A percentile compares a stretch with the other conserved stretches of the same genome.
Evolutionary conservation across 2,329 filamentous ascomycete species (phyloP).

Genomic region (Seiridium unicorne): DNA sequence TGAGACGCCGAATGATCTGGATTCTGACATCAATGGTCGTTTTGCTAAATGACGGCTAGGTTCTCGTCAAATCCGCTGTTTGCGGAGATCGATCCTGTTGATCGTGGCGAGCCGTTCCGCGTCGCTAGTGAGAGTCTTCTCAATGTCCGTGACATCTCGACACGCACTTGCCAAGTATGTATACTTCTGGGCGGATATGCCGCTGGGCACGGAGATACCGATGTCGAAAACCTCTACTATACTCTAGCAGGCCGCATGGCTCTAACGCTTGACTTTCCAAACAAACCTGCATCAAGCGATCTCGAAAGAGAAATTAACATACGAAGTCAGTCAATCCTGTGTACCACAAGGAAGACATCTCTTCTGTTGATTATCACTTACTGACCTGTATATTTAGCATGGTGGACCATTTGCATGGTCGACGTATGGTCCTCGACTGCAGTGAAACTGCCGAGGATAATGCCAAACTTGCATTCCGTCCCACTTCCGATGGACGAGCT

Average conservation of each 20-base stretch:
- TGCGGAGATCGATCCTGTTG: conserved; percentile 17
- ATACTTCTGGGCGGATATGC: conserved; percentile 33
- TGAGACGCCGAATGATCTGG: background rate
- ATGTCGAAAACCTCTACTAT: conserved; percentile 36
- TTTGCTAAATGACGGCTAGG: conserved; percentile 7
- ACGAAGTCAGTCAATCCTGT: conserved; percentile 18
- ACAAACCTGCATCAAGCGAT: conserved; percentile 20
- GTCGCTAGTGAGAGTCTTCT: conserved; percentile 22
- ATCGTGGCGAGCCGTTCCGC: conserved; percentile 18
- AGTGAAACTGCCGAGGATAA: conserved; percentile 30
- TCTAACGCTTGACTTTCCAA: conserved; percentile 32
- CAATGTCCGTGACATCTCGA: conserved; percentile 32
- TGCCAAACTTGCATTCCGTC: conserved; percentile 21
- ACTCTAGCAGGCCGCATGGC: conserved; percentile 34
- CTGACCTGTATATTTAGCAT: conserved; percentile 19
- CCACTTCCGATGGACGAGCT: conserved; percentile 35
- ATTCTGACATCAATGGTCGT: background rate
- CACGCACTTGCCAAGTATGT: conserved; percentile 36
- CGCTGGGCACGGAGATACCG: conserved; percentile 31
- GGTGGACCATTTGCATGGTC: conserved; percentile 40
- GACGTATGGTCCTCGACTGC: conserved; percentile 37
- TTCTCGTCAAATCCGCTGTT: conserved; percentile 21
- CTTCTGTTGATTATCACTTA: background rate
- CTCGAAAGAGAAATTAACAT: conserved; percentile 35
- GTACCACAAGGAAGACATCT: background rate